These are phyloP conservation scores for Pseudocercospora crystallina DNA, from an alignment of 2,329 filamentous ascomycete species.

Conservation along the genomic window DNA sequence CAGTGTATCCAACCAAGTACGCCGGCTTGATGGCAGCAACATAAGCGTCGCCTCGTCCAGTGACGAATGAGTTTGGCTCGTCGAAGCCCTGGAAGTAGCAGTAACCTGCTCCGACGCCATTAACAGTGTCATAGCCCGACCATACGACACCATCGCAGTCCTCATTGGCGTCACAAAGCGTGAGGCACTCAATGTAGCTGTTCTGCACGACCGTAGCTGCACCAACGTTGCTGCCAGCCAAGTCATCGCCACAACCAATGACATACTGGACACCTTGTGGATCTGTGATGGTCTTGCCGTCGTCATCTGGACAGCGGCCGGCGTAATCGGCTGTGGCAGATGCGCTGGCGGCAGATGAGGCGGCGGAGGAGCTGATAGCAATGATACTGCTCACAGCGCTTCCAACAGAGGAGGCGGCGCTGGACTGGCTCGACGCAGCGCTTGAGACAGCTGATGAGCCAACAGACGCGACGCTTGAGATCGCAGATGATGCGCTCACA, in stretches of 20 bases:
- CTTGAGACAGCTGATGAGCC: background rate
- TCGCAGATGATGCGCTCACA: conserved; percentile 1
- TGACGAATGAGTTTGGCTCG: background rate
- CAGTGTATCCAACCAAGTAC: background rate
- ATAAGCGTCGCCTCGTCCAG: background rate
- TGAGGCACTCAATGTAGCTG: conserved; percentile 4
- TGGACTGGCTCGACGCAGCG: background rate
- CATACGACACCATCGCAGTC: conserved; percentile 9
- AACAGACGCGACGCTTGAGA: conserved; percentile 5
- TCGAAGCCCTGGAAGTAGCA: conserved; percentile 11
- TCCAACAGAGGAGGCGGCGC: background rate
- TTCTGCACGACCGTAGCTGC: too few species aligned
- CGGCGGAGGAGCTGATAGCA: background rate
- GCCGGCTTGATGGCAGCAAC: background rate
- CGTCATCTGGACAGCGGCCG: conserved; percentile 1
- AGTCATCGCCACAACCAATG: conserved; percentile 9
- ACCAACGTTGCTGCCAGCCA: conserved; percentile 1
- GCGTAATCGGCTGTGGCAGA: background rate
- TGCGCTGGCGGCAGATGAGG: background rate
- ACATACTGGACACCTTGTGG: conserved; percentile 6
- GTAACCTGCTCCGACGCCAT: conserved; percentile 9
- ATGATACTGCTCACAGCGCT: background rate
- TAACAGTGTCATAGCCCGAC: conserved; percentile 4
- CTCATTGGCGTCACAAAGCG: background rate
- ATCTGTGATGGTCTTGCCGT: conserved; percentile 1